Evolutionary conservation across 2,329 filamentous ascomycete genomes (phyloP).

Genomic region (Pseudocercospora vitis): DNA sequence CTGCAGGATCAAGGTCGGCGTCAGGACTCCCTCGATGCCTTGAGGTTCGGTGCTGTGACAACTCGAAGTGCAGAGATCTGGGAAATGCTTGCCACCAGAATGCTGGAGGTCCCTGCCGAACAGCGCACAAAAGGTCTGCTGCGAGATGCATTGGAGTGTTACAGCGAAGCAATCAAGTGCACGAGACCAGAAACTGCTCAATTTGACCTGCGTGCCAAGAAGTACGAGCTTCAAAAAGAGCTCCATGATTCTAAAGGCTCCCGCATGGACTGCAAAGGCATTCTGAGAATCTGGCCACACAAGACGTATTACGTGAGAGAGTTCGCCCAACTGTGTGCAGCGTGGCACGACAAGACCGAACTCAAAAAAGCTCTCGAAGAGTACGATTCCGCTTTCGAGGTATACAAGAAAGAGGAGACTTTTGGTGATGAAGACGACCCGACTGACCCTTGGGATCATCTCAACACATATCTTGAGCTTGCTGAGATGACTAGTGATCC

Average conservation of each 20-base stretch:
- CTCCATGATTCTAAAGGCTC: slow-evolving; percentile 47
- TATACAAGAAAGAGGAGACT: slow-evolving; percentile 42
- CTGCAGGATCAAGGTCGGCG: slow-evolving; percentile 57
- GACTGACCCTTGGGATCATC: slow-evolving; percentile 70
- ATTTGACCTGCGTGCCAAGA: slow-evolving; percentile 52
- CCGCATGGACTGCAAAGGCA: slow-evolving; percentile 53
- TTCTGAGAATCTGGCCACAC: slow-evolving; percentile 55
- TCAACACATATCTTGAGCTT: slow-evolving; percentile 82
- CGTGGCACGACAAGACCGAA: slow-evolving; percentile 29
- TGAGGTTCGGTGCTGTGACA: slow-evolving; percentile 60
- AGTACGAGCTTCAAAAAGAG: slow-evolving; percentile 57
- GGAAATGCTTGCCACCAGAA: slow-evolving; percentile 57
- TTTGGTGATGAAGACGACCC: slow-evolving; percentile 47
- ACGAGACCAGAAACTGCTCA: slow-evolving; percentile 39
- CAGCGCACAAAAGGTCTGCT: slow-evolving; percentile 33
- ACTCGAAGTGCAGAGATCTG: slow-evolving; percentile 58
- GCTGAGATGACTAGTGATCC: slow-evolving; percentile 64
- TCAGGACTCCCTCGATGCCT: slow-evolving; percentile 56
- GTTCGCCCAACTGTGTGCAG: slow-evolving; percentile 55
- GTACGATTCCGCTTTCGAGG: slow-evolving; percentile 55
- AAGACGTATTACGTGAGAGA: slow-evolving; percentile 56
- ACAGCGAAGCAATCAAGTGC: slow-evolving; percentile 56
- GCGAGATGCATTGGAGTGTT: slow-evolving; percentile 55
- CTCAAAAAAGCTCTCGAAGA: slow-evolving; percentile 31
- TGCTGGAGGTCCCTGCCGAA: slow-evolving; percentile 51